Evolutionary conservation across 2,329 filamentous ascomycete genomes (phyloP), one percentile per base, ranked within the genome.

Genomic region (Arachnomyces sp.): DNA sequence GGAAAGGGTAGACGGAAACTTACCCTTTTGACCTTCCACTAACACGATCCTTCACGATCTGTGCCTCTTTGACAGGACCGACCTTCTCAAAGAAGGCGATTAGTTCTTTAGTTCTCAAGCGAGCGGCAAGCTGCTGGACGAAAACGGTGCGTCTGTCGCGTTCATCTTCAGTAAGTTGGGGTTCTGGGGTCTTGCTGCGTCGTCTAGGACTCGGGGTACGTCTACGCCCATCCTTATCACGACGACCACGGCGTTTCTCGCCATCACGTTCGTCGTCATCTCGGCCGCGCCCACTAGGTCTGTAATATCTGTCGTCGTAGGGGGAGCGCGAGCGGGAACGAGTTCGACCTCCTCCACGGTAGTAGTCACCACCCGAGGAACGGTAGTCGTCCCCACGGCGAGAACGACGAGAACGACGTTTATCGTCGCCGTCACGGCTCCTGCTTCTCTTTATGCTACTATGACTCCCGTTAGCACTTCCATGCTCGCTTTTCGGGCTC

Each of bases 11-110:
- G 16, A n/a, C n/a, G 11, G 6, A 44, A 25, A 36, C 83, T 59
- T 73, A 94, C 90, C 92, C 92, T 74, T 98, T 98, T 47, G 89
- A 95, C 67, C 92, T 85, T 54, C 88, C 86, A 67, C 88, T 95
- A 48, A 98, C 89, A 47, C 92, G 79, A 56, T 98, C 92, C 67
- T 96, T 96, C 39, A 98, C 92, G 57, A 98, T 98, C 70, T 96
- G 92, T 37, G 92, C 92, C 63, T 96, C 92, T 55, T 92, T 93
- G 40, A 98, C 92, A 30, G 85, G 81, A 48, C 92, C 92, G 54
- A 92, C 84, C 66, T 90, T 89, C 63, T 94, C 87, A 58, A 98
- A 98, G 64, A 98, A 98, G 46, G 81, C 77, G 63, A 93, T 90
- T 48, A 98, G 74, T 64, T 96, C 88, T 57, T 87, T 88, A 41